Percentiles rank a stretch among this genome's conserved stretches.
These are phyloP conservation scores for Salvia hispanica DNA, from an alignment of 257 asterid species.

Conservation along the genomic window DNA sequence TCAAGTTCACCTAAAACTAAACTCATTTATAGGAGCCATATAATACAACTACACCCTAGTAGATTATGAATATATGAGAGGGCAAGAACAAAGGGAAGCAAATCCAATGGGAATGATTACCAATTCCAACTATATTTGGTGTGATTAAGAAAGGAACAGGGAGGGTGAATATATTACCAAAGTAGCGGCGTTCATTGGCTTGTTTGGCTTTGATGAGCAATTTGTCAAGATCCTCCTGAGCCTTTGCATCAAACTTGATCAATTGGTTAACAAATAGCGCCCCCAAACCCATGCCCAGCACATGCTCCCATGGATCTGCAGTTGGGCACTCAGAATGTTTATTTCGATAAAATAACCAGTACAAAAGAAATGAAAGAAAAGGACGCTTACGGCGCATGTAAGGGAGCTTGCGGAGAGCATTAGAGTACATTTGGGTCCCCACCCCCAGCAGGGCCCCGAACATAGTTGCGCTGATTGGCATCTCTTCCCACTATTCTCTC, in stretches of 20 bases:
- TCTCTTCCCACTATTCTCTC: slow-evolving; percentile 17
- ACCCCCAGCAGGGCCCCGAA: slow-evolving; percentile 83
- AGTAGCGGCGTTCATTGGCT: slow-evolving; percentile 95
- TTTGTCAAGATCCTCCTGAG: slow-evolving; percentile 86
- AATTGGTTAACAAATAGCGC: slow-evolving; percentile 75
- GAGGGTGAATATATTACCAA: slow-evolving; percentile 48
- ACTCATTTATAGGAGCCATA: not conserved
- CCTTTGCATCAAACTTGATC: slow-evolving; percentile 81
- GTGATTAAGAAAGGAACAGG: not conserved
- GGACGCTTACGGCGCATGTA: slow-evolving; percentile 86
- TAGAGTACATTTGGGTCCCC: slow-evolving; percentile 95
- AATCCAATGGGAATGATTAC: not conserved
- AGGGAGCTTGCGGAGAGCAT: slow-evolving; percentile 97
- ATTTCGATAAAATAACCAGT: not conserved
- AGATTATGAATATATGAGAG: not conserved
- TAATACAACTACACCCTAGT: not conserved
- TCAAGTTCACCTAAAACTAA: not conserved
- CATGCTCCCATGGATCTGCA: slow-evolving; percentile 99
- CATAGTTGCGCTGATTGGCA: slow-evolving; percentile 86
- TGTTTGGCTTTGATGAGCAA: slow-evolving; percentile 74
- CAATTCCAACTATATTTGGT: slow-evolving; percentile 9
- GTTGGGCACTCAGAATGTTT: slow-evolving; percentile 1
- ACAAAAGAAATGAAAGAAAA: not conserved
- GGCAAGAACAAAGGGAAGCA: not conserved
- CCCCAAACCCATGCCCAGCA: slow-evolving; percentile 95